phyloP scores from a whole-genome alignment of 1,284 basidiomycete species.

The Spongiforma sp. region DNA sequence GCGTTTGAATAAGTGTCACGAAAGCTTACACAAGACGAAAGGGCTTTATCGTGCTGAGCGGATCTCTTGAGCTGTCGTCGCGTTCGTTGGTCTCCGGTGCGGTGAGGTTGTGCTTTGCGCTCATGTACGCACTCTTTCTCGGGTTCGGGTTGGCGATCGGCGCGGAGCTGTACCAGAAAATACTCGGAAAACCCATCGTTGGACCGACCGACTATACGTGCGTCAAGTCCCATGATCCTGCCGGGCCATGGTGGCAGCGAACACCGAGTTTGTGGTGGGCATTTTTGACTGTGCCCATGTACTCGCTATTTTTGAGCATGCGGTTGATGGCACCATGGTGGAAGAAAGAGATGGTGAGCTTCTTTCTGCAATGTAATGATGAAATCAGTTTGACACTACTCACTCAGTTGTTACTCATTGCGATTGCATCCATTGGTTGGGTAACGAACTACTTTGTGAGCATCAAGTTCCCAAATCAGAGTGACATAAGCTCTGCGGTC shows the following conservation, averaged over 20 bases:
- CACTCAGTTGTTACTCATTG: slow-evolving; percentile 60
- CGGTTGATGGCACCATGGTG: slow-evolving; percentile 78
- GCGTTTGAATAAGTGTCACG: background rate
- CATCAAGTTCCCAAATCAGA: slow-evolving; percentile 69
- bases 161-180: slow-evolving; percentile 65
- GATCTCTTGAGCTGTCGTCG: slow-evolving; percentile 82
- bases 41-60: slow-evolving; percentile 83
- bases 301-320: slow-evolving; percentile 75
- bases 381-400: background rate
- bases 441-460: slow-evolving; percentile 78
- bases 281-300: slow-evolving; percentile 84
- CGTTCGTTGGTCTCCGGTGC: slow-evolving; percentile 85
- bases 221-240: slow-evolving; percentile 53
- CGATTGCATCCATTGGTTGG: slow-evolving; percentile 81
- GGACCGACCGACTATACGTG: slow-evolving; percentile 69
- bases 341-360: slow-evolving; percentile 70
- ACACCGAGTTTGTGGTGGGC: slow-evolving; percentile 66
- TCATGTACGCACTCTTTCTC: slow-evolving; percentile 81
- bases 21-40: slow-evolving; percentile 24
- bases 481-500: slow-evolving; percentile 76
- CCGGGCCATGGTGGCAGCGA: slow-evolving; percentile 63
- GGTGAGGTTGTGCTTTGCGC: slow-evolving; percentile 83
- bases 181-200: slow-evolving; percentile 51
- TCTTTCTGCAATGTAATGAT: too few relatives aligned
- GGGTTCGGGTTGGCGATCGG: slow-evolving; percentile 88